These are phyloP conservation scores for Kazachstania sp. DNA, from an alignment of 1,139 yeast species.

Conservation along the genomic window DNA sequence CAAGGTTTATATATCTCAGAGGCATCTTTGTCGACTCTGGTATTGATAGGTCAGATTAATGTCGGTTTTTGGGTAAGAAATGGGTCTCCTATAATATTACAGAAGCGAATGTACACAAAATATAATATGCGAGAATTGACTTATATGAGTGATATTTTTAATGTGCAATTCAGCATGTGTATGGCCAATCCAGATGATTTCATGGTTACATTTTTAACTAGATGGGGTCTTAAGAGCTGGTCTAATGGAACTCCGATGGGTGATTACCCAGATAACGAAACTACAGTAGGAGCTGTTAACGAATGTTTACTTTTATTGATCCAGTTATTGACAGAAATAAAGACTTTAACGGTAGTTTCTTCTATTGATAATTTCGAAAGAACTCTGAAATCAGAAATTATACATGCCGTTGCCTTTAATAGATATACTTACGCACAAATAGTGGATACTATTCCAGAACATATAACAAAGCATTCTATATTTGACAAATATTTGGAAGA, in stretches of 20 bases:
- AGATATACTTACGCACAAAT: conserved; percentile 66
- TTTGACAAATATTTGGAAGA: conserved; percentile 62
- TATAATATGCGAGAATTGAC: conserved; percentile 83
- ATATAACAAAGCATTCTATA: conserved; percentile 57
- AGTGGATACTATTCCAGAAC: conserved; percentile 65
- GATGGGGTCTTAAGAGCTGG: conserved; percentile 60
- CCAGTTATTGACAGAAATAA: conserved; percentile 59
- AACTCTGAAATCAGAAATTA: conserved; percentile 57
- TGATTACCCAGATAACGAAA: conserved; percentile 36
- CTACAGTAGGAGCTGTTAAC: conserved; percentile 58
- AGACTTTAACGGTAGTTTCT: conserved; percentile 45
- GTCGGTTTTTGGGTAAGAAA: conserved; percentile 89
- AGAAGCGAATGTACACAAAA: conserved; percentile 68
- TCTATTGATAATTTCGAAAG: conserved; percentile 45
- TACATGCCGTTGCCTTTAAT: conserved; percentile 71
- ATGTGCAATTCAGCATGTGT: conserved; percentile 60
- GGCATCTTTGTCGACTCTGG: conserved; percentile 69
- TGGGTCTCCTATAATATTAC: conserved; percentile 69
- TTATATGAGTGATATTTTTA: conserved; percentile 63
- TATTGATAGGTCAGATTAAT: conserved; percentile 63
- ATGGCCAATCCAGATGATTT: conserved; percentile 50
- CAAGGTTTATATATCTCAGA: conserved; percentile 36
- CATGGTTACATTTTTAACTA: conserved; percentile 49
- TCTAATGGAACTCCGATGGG: conserved; percentile 36
- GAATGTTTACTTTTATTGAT: conserved; percentile 70